Conservation (phyloP, 306 rosid genomes). For the Delonix regia region DNA sequence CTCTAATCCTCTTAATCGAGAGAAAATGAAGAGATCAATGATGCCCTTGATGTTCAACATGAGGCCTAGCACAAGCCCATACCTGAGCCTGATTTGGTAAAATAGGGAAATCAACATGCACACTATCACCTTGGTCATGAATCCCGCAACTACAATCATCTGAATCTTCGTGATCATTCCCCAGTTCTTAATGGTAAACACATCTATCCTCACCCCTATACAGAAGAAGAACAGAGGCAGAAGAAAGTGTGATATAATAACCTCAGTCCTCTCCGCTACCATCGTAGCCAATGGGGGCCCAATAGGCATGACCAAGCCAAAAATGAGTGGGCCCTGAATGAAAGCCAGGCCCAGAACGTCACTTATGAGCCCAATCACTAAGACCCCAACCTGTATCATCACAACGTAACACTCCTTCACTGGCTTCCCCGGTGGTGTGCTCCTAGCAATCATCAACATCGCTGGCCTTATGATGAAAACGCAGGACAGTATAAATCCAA, state of each 20-base stretch:
- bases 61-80: slow-evolving; percentile 48
- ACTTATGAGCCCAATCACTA: background rate
- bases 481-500: background rate
- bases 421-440: slow-evolving; percentile 34
- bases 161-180: background rate
- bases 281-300: slow-evolving; percentile 44
- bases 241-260: background rate
- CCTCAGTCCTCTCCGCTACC: slow-evolving; percentile 20
- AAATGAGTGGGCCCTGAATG: slow-evolving; percentile 14
- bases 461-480: background rate
- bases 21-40: slow-evolving; percentile 34
- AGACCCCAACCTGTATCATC: slow-evolving; percentile 11
- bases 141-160: slow-evolving; percentile 8
- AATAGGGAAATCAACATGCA: slow-evolving; percentile 23
- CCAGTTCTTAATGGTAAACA: background rate
- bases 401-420: slow-evolving; percentile 5
- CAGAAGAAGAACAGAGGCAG: slow-evolving; percentile 29
- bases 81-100: slow-evolving; percentile 36
- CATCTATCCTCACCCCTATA: background rate
- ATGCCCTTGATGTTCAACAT: slow-evolving; percentile 52
- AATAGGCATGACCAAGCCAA: slow-evolving; percentile 37
- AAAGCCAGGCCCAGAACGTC: slow-evolving; percentile 1
- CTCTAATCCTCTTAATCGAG: background rate
- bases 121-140: slow-evolving; percentile 28
- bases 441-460: background rate